phyloP scores from a whole-genome alignment of 306 rosid genomes.

The Vigna radiata region DNA sequence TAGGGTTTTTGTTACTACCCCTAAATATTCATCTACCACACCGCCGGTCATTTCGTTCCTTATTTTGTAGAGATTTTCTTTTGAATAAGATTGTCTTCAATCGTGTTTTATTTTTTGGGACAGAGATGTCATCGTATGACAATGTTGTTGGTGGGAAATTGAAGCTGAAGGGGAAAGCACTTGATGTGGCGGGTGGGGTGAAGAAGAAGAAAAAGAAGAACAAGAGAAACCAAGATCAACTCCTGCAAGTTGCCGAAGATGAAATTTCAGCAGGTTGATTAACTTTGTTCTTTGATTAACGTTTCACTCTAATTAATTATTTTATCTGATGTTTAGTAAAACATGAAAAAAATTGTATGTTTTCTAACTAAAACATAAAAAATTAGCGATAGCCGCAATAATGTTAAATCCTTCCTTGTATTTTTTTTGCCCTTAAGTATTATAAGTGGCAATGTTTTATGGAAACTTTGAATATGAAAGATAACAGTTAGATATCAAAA shows the following conservation, averaged over 20 bases:
- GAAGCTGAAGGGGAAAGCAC: slow-evolving; percentile 99
- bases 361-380: not conserved
- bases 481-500: not conserved
- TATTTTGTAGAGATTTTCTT: not conserved
- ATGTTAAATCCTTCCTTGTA: not conserved
- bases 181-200: slow-evolving; percentile 89
- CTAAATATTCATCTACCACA: not conserved
- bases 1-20: slow-evolving; percentile 37
- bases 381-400: not conserved
- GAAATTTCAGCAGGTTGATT: slow-evolving; percentile 66
- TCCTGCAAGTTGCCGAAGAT: slow-evolving; percentile 53
- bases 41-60: not conserved
- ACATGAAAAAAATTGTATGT: too few species aligned
- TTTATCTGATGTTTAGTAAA: slow-evolving; percentile 2
- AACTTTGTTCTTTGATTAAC: not conserved
- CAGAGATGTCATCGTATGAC: slow-evolving; percentile 74
- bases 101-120: not conserved
- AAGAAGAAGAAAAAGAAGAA: slow-evolving; percentile 94
- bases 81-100: not conserved
- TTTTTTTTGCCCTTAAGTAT: not conserved
- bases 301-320: not conserved
- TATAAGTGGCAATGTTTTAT: not conserved
- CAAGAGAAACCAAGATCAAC: slow-evolving; percentile 65
- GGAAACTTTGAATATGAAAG: not conserved
- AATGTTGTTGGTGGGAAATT: slow-evolving; percentile 93